Percentiles rank a stretch among this genome's conserved stretches.
phyloP scores from a whole-genome alignment of 352 stramenopile species.

The Nothophytophthora sp. region DNA sequence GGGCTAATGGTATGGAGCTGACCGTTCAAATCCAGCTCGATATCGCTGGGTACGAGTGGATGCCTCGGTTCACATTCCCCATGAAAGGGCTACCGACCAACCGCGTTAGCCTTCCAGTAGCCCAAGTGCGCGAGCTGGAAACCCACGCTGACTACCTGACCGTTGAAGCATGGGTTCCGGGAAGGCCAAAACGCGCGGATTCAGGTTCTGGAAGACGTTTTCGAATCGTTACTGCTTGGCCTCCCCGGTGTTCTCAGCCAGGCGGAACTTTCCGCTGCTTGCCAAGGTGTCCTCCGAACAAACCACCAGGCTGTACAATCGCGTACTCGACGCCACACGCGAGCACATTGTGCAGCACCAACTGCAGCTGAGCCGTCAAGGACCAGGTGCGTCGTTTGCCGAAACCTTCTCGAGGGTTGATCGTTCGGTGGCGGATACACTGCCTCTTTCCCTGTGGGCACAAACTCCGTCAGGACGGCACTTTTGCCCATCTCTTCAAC shows the following conservation, averaged over 20 bases:
- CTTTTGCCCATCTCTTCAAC: slow-evolving; percentile 75
- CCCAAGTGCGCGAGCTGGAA: no score
- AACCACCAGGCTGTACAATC: slow-evolving; percentile 76
- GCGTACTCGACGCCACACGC: slow-evolving; percentile 83
- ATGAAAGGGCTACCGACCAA: no score
- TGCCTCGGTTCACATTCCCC: no score
- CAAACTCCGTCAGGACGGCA: slow-evolving; percentile 44
- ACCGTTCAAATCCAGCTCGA: no score
- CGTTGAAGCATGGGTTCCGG: no score
- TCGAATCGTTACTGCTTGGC: slow-evolving; percentile 45
- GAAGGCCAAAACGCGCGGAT: no score
- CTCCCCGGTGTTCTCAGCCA: slow-evolving; percentile 32
- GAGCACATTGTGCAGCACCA: slow-evolving; percentile 82
- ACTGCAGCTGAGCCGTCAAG: slow-evolving; percentile 78
- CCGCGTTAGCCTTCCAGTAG: no score
- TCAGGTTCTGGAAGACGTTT: no score
- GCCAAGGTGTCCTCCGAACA: slow-evolving; percentile 66
- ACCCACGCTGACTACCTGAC: no score
- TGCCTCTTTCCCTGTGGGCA: slow-evolving; percentile 57
- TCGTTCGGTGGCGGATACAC: slow-evolving; percentile 77
- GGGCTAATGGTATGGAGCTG: no score
- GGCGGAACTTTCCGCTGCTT: slow-evolving; percentile 52
- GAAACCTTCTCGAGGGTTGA: slow-evolving; percentile 81
- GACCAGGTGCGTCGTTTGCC: slow-evolving; percentile 71
- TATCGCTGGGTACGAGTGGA: no score